Conservation (phyloP, 768 basidiomycete species). For the Rubroboletus pulcherrimus region DNA sequence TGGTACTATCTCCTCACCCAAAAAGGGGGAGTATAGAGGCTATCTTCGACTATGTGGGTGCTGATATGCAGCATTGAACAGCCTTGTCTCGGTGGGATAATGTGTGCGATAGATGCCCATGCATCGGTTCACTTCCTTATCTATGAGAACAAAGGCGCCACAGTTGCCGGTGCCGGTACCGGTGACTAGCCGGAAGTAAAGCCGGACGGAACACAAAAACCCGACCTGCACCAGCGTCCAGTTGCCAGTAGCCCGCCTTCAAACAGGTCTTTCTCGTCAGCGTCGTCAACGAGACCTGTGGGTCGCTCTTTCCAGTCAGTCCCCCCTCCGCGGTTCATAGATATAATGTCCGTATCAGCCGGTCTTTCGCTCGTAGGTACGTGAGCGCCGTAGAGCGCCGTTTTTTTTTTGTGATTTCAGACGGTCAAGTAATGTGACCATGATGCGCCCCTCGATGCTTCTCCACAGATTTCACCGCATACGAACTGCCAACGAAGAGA, state of each 20-base stretch:
- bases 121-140: neutral
- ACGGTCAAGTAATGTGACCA: neutral
- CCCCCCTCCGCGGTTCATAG: neutral
- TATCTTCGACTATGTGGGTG: neutral
- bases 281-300: neutral
- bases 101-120: neutral
- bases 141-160: slow-evolving; percentile 4
- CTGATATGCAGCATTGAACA: neutral
- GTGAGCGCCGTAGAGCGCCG: neutral
- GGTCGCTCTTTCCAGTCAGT: neutral
- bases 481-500: slow-evolving; percentile 19
- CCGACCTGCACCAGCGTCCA: slow-evolving; percentile 1
- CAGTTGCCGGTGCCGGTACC: neutral
- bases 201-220: slow-evolving; percentile 17
- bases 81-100: neutral
- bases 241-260: neutral
- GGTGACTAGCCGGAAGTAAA: neutral
- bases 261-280: neutral
- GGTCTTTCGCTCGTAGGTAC: slow-evolving; percentile 18
- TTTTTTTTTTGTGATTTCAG: neutral
- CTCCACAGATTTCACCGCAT: slow-evolving; percentile 23
- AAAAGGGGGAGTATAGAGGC: neutral
- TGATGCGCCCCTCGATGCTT: neutral
- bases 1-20: neutral
- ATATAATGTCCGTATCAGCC: slow-evolving; percentile 9